Base-by-base conservation (phyloP, 257 asterid species). In the Nicotiana obtusifolia region DNA sequence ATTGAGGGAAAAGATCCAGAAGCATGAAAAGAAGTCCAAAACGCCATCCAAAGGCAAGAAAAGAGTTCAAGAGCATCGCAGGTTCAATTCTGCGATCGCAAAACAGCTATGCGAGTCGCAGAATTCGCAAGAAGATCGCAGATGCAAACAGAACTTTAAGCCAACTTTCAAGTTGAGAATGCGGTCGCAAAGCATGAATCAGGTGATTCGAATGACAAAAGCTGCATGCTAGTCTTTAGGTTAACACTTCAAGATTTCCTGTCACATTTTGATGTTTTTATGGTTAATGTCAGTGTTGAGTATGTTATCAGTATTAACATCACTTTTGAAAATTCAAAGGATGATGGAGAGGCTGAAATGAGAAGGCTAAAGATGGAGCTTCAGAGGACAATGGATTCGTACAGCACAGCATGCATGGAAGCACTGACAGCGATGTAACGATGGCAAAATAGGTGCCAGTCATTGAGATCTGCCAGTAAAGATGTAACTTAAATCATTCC, bases 291-390 rank as follows among this genome's bases (percentile, higher is more conserved):
- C 35, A 71, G 77, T 62, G 77, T 52, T 71, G 65, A 35, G 71
- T 73, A 22, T 31, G 61, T 15, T 14, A 16, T 49, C 17, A 64
- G 69, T 71, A 71, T 22, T 71, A 71, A 71, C 60, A 47, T 47
- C 78, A 14, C 10, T 15, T 20, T 83, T 41, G 47, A 76, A 77
- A 49, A 56, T 53, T 3, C 75, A 60, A 89, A 94, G 97, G 98
- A 94, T 64, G 97, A 92, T 7, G 90, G 82, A 16, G 97, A 90
- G 75, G 87, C 91, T 19, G 98, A 94, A 81, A 94, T 94, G 98
- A 93, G 90, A 86, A 90, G 97, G 89, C 89, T 94, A 78, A 94
- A 94, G 87, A 82, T 86, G 2, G 97, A 94, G 90, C 68, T 94
- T 84, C 92, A 91, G 86, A 94, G 81, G 84, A 93, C 97, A 28